Conservation (phyloP, 345 rosid species). For the Syzygium jambos region DNA sequence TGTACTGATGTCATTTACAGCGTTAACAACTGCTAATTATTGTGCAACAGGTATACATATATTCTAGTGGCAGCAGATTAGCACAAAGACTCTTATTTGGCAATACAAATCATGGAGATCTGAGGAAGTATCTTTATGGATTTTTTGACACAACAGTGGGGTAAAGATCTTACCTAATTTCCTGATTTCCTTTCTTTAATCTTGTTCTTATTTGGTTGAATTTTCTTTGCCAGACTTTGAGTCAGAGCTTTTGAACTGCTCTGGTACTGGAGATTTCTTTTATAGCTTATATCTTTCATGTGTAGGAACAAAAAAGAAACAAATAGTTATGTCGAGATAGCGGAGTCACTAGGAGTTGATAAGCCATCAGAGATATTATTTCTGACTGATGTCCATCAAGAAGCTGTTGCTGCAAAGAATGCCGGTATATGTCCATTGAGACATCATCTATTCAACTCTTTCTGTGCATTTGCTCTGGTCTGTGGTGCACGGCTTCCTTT, state of each 20-base stretch:
- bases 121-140: slow-evolving; percentile 73
- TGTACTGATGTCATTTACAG: background rate
- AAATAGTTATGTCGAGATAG: slow-evolving; percentile 64
- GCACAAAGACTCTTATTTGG: slow-evolving; percentile 89
- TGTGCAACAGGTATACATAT: slow-evolving; percentile 65
- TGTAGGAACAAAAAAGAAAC: slow-evolving; percentile 78
- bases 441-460: background rate
- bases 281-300: slow-evolving; percentile 5
- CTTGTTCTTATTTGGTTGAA: background rate
- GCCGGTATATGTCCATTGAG: slow-evolving; percentile 41
- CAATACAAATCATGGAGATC: slow-evolving; percentile 67
- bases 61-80: slow-evolving; percentile 94
- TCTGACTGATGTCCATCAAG: slow-evolving; percentile 78
- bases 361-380: slow-evolving; percentile 72
- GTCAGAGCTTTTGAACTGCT: background rate
- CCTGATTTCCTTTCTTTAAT: background rate
- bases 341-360: slow-evolving; percentile 72
- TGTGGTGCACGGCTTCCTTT: background rate
- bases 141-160: slow-evolving; percentile 83
- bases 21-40: background rate
- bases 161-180: slow-evolving; percentile 25
- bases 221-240: background rate
- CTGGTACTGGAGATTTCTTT: background rate
- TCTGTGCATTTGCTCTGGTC: background rate
- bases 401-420: slow-evolving; percentile 79